Evolutionary conservation across 371 early-diverging fungal species (phyloP).

Genomic region (Mucor indicus): DNA sequence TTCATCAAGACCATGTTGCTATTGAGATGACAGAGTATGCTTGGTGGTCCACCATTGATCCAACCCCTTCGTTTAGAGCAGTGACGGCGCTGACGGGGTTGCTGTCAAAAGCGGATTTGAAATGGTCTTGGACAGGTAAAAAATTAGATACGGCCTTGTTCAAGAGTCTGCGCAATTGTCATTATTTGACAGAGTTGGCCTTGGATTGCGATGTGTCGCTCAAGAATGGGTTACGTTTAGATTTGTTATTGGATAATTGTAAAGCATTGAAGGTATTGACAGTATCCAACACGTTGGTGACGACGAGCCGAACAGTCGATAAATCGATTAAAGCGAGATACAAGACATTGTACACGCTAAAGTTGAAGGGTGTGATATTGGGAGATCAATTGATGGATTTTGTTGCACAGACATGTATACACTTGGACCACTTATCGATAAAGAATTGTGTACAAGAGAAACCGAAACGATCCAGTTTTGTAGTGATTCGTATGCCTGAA

Average conservation of each 20-base stretch:
- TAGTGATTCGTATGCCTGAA: slow-evolving; percentile 25
- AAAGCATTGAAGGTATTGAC: slow-evolving; percentile 4
- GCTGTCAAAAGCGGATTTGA: slow-evolving; percentile 11
- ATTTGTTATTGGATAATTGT: slow-evolving; percentile 18
- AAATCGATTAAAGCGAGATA: slow-evolving; percentile 1
- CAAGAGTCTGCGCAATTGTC: slow-evolving; percentile 12
- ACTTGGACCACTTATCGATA: slow-evolving; percentile 7
- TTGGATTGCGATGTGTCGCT: slow-evolving; percentile 22
- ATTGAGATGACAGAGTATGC: slow-evolving; percentile 24
- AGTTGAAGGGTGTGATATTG: slow-evolving; percentile 7
- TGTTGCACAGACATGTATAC: slow-evolving; percentile 11
- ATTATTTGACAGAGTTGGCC: slow-evolving; percentile 12
- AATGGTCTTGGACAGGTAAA: slow-evolving; percentile 27
- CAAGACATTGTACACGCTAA: not conserved
- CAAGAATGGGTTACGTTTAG: slow-evolving; percentile 19
- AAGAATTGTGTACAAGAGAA: slow-evolving; percentile 17
- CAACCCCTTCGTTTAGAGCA: slow-evolving; percentile 15
- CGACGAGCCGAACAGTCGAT: slow-evolving; percentile 5
- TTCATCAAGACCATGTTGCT: slow-evolving; percentile 1
- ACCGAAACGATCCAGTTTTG: slow-evolving; percentile 15
- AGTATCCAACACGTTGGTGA: slow-evolving; percentile 11
- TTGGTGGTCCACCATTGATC: slow-evolving; percentile 25
- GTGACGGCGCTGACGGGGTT: slow-evolving; percentile 14
- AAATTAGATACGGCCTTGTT: slow-evolving; percentile 19
- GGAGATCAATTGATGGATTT: slow-evolving; percentile 25